Evolutionary conservation across 441 rosid genomes (phyloP), one percentile per base, ranked within the genome.

Genomic region (Pelargonium citronellum): DNA sequence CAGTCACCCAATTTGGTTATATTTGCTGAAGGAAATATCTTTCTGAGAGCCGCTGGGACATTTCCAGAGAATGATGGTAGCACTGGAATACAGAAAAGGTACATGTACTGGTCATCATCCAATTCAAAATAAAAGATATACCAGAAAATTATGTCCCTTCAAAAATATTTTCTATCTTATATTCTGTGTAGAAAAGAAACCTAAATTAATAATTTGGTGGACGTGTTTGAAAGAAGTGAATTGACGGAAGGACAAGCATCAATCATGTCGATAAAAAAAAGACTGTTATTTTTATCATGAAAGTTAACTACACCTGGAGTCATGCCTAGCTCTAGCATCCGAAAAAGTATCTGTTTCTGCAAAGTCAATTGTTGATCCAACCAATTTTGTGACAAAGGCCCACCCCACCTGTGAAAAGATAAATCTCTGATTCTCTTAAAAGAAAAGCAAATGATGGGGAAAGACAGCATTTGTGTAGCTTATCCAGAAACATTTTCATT

Each of bases 51-150:
- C 64, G 89, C 93, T 67, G 98, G 99, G 79, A 95, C 99, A 75
- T 89, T 92, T 69, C 99, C 98, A 47, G 99, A 88, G 86, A 95
- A 95, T 55, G 99, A 91, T 13, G 99, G 99, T 64, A 95, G 91
- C 80, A 95, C 98, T 95, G 81, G 65, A 75, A 75, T 64, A 81
- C 8, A 74, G 76, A 74, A 76, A 47, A 17, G 69, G 65, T 16
- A 8, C 0, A 66, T 34, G 74, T 53, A 11, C 53, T 75, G 71
- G 17, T 12, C 62, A 61, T 22, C 47, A 70, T 67, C 5, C 22
- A 53, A 41, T 65, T 34, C 20, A 64, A 15, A 64, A 65, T n/a
- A 65, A 41, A 39, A 41, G 15, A 37, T 39, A 65, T 16, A 65
- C 44, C 46, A 64, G 27, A 37, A 15, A 39, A 27, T 41, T 64